Base-by-base conservation (phyloP, 1,139 yeast genomes). In the Nakaseomyces uthaithaninus region DNA sequence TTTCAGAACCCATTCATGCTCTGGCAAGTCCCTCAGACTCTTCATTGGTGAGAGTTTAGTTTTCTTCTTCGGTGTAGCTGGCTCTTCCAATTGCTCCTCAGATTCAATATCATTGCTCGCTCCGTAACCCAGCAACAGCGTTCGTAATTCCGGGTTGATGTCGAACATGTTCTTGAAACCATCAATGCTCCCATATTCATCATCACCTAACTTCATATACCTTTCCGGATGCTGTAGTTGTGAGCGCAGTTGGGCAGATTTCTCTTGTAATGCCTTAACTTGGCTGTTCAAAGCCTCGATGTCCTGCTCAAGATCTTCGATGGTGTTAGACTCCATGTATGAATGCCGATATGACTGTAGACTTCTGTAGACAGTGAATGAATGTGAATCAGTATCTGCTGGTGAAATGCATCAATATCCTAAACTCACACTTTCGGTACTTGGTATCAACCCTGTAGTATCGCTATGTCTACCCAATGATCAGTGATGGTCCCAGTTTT, bases 261-360 rank as follows among this genome's bases (percentile, higher is more conserved):
- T 24, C 12, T 31, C 38, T 36, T 43, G 40, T 26, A 46, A 47
- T 33, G 44, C 47, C 12, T 42, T 33, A 6, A 37, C 42, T 8
- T 59, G 62, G 24, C 43, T 47, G 30, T 39, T 44, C 17, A 59
- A 40, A 3, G 61, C 51, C 16, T 44, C 52, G 24, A 57, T 50
- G 44, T 59, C 62, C 34, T 57, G 61, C 35, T 54, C 51, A 16
- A 50, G 38, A 20, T 54, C 57, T 3, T 38, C 45, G 5, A 52
- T 12, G 3, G 44, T 49, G 4, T 49, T 23, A 20, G 34, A 24
- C 15, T 33, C 40, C 31, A 19, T 33, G n/a, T n/a, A n/a, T n/a
- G n/a, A n/a, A n/a, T n/a, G n/a, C n/a, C n/a, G n/a, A n/a, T n/a
- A n/a, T n/a, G n/a, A n/a, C n/a, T n/a, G n/a, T n/a, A n/a, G n/a